These are phyloP conservation scores for Medicago lupulina DNA, from an alignment of 306 rosid genomes.

Conservation along the genomic window DNA sequence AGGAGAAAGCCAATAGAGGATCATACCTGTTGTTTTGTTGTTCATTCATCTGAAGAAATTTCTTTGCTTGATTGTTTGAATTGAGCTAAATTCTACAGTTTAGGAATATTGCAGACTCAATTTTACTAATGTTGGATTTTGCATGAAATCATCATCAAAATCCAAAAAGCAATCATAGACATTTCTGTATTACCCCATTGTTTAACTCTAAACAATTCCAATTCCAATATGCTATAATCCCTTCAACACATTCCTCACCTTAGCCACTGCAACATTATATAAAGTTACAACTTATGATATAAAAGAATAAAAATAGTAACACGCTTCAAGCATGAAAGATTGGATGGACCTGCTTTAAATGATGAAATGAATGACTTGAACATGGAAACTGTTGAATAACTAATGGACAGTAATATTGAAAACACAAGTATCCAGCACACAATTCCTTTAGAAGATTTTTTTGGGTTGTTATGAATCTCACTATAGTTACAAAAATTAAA, in stretches of 20 bases:
- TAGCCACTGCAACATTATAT: conserved; percentile 17
- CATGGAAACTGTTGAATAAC: conserved; percentile 49
- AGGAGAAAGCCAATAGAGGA: conserved; percentile 11
- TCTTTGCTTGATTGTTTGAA: conserved; percentile 13
- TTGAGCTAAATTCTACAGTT: neutral
- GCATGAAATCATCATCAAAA: conserved; percentile 25
- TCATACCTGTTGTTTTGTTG: conserved; percentile 46
- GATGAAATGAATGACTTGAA: conserved; percentile 44
- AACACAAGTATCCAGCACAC: conserved; percentile 17
- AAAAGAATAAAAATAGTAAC: conserved; percentile 7
- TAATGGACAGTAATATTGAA: conserved; percentile 16
- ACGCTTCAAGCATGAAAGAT: conserved; percentile 31
- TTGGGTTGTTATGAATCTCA: conserved; percentile 38
- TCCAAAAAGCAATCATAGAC: neutral
- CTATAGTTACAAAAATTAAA: conserved; percentile 44
- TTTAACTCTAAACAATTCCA: neutral
- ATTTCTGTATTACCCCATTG: conserved; percentile 40
- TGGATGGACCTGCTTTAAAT: conserved; percentile 38
- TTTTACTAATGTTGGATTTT: conserved; percentile 21
- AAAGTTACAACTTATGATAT: conserved; percentile 16
- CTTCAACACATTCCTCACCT: conserved; percentile 28
- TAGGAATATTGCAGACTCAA: neutral
- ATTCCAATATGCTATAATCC: conserved; percentile 15
- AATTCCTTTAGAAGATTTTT: conserved; percentile 34
- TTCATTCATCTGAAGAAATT: conserved; percentile 39